phyloP scores from a whole-genome alignment of 148 eudicot species.

The Pharnaceum exiguum region DNA sequence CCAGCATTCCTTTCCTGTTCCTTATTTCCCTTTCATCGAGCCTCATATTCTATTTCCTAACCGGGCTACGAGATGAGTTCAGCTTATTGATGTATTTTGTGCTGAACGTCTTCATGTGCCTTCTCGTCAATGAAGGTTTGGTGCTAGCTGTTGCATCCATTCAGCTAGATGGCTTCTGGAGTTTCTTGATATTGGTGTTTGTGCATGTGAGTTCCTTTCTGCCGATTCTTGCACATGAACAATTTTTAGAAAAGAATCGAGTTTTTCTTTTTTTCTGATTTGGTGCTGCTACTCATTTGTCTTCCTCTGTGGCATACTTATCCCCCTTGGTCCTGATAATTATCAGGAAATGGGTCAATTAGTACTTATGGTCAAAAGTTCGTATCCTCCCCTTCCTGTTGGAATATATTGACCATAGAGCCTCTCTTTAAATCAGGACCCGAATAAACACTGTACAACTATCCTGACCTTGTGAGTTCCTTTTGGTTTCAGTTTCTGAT shows the following conservation, averaged over 20 bases:
- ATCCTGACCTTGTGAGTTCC: neutral
- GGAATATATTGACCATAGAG: no score
- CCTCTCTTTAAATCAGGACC: neutral
- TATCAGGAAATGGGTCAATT: no score
- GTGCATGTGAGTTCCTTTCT: conserved; percentile 60
- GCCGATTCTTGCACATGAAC: neutral
- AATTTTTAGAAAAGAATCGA: no score
- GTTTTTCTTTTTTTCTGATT: no score
- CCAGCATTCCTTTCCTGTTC: conserved; percentile 94
- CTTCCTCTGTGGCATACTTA: no score
- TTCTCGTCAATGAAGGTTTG: conserved; percentile 82
- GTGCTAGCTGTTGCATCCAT: conserved; percentile 64
- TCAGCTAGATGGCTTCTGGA: conserved; percentile 74
- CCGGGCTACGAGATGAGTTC: conserved; percentile 82
- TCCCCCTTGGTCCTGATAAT: no score
- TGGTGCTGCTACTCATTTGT: no score
- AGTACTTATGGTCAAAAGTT: no score
- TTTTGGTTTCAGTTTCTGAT: conserved; percentile 57
- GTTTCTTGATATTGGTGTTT: conserved; percentile 56
- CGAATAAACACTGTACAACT: no score
- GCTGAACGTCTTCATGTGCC: conserved; percentile 82
- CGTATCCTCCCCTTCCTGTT: no score
- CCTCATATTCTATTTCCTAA: conserved; percentile 82
- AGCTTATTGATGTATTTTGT: conserved; percentile 90
- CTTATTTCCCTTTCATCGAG: conserved; percentile 88